phyloP scores from a whole-genome alignment of 2,329 filamentous ascomycete species.

The Aspergillus sp. region DNA sequence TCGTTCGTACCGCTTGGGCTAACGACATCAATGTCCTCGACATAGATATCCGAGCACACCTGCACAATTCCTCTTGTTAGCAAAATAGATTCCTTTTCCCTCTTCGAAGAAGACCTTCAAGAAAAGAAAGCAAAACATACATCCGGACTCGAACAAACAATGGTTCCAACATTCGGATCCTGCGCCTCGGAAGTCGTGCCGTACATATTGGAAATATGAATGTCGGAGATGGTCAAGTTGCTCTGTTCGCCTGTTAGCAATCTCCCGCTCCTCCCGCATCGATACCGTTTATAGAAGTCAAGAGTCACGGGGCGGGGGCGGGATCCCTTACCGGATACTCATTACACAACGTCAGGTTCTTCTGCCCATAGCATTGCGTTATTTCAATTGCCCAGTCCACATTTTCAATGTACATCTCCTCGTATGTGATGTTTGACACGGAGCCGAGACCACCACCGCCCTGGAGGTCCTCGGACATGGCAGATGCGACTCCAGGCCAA shows the following conservation, averaged over 20 bases:
- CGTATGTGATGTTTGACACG: slow-evolving; percentile 68
- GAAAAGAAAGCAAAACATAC: slow-evolving; percentile 39
- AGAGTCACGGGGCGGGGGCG: not conserved
- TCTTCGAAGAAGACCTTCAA: not conserved
- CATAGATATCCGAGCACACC: slow-evolving; percentile 50
- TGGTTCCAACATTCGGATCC: slow-evolving; percentile 46
- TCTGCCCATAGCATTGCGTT: slow-evolving; percentile 66
- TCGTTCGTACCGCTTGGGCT: slow-evolving; percentile 48
- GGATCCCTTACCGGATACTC: slow-evolving; percentile 50
- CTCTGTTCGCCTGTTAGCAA: slow-evolving; percentile 21
- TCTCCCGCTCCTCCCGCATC: not conserved
- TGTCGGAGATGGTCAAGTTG: slow-evolving; percentile 55
- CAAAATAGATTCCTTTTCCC: not conserved
- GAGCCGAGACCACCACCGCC: slow-evolving; percentile 64
- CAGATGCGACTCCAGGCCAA: slow-evolving; percentile 61
- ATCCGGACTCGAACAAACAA: slow-evolving; percentile 49
- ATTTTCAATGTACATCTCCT: slow-evolving; percentile 59
- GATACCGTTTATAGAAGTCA: not conserved
- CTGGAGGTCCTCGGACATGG: slow-evolving; percentile 60
- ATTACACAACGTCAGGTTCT: slow-evolving; percentile 61
- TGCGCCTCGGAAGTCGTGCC: slow-evolving; percentile 53
- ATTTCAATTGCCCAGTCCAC: slow-evolving; percentile 66
- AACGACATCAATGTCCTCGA: slow-evolving; percentile 46
- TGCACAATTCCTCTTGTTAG: slow-evolving; percentile 6
- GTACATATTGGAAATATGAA: slow-evolving; percentile 57